phyloP scores from a whole-genome alignment of 139 green algal genomes.

The Chara braunii region DNA sequence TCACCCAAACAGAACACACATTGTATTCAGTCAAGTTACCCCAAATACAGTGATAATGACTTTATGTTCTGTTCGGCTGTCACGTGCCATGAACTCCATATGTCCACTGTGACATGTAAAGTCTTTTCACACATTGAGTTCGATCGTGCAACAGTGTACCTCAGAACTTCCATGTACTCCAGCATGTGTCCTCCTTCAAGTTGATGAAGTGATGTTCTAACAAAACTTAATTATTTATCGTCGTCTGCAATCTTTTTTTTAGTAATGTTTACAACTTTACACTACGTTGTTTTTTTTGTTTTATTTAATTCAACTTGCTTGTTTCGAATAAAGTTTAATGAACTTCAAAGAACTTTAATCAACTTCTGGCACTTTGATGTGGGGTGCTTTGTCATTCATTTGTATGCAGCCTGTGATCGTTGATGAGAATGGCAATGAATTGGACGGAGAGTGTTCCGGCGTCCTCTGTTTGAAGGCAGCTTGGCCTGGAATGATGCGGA shows the following conservation, averaged over 20 bases:
- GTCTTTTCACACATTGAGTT: too few species aligned
- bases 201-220: too few species aligned
- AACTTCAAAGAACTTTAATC: too few species aligned
- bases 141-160: too few species aligned
- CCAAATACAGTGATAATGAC: too few species aligned
- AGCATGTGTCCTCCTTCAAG: too few species aligned
- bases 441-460: constrained; percentile 47
- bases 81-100: too few species aligned
- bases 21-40: too few species aligned
- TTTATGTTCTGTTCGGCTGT: too few species aligned
- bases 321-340: not conserved
- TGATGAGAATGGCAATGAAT: constrained; percentile 65
- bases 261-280: not conserved
- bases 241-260: not conserved
- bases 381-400: not conserved
- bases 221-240: not conserved
- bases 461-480: constrained; percentile 47
- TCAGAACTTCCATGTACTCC: too few species aligned
- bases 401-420: constrained; percentile 66
- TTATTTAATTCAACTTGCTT: not conserved
- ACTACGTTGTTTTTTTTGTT: not conserved
- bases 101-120: too few species aligned
- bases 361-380: not conserved
- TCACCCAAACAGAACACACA: too few species aligned
- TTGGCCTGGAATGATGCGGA: constrained; percentile 61